These are phyloP conservation scores for Verticillium albo-atrum DNA, from an alignment of 2,329 filamentous ascomycete genomes.

Conservation along the genomic window DNA sequence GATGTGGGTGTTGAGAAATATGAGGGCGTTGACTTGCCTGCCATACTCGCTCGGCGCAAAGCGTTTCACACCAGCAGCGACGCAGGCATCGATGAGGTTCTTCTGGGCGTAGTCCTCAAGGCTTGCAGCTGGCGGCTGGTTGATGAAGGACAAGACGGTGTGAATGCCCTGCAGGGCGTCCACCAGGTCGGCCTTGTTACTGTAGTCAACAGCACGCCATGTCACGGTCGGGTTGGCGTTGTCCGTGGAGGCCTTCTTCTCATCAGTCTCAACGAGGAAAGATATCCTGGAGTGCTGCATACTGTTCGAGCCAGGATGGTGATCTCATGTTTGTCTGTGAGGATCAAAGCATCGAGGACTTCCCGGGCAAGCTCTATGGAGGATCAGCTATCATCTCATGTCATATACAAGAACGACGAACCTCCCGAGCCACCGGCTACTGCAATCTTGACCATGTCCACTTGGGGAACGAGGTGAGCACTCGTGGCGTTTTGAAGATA, in stretches of 20 bases:
- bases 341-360: conserved; percentile 13
- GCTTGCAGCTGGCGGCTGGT: conserved; percentile 17
- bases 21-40: conserved; percentile 22
- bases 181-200: conserved; percentile 29
- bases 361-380: conserved; percentile 13
- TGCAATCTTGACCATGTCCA: conserved; percentile 8
- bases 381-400: background rate
- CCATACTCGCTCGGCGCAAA: conserved; percentile 59
- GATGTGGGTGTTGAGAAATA: background rate
- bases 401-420: background rate
- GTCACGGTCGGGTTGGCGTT: conserved; percentile 14
- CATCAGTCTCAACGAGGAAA: too few species aligned
- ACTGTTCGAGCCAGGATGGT: conserved; percentile 21
- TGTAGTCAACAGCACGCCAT: conserved; percentile 40
- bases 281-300: too few species aligned
- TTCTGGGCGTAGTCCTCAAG: conserved; percentile 36
- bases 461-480: too few species aligned
- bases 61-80: conserved; percentile 53
- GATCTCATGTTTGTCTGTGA: conserved; percentile 13
- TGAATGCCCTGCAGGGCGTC: conserved; percentile 39
- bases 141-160: conserved; percentile 48
- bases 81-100: conserved; percentile 53
- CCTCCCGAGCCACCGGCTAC: conserved; percentile 10
- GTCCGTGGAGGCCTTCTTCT: too few species aligned
- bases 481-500: too few species aligned